Conservation (phyloP, 2,329 filamentous ascomycete species). For the Capronia epimyces region DNA sequence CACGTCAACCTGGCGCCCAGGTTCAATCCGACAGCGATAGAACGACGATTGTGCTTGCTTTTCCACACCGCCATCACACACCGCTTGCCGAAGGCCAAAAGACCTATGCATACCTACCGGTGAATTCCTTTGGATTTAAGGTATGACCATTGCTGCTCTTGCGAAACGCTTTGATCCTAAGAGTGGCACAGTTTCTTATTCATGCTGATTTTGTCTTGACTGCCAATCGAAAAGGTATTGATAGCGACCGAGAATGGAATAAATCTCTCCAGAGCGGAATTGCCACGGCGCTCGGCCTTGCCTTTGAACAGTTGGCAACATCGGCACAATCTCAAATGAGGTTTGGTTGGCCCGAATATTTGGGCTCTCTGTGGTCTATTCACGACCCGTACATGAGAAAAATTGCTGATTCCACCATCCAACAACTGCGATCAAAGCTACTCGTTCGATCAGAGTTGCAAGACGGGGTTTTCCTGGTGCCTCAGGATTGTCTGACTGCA, state of each 20-base stretch:
- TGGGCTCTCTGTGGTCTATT: constrained; percentile 9
- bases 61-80: constrained; percentile 5
- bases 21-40: constrained; percentile 2
- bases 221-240: constrained; percentile 9
- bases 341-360: constrained; percentile 13
- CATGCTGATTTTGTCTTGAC: constrained; percentile 15
- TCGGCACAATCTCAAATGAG: constrained; percentile 9
- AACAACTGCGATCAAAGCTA: constrained; percentile 4
- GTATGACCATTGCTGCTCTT: background rate
- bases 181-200: constrained; percentile 11
- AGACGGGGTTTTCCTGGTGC: constrained; percentile 1
- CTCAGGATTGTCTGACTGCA: constrained; percentile 8
- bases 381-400: constrained; percentile 9
- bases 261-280: constrained; percentile 1
- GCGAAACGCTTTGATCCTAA: background rate
- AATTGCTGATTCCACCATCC: constrained; percentile 4
- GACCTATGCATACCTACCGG: constrained; percentile 18
- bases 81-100: constrained; percentile 8
- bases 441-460: constrained; percentile 8
- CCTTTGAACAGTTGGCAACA: constrained; percentile 9
- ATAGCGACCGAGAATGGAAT: constrained; percentile 11
- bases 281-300: constrained; percentile 2
- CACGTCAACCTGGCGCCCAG: constrained; percentile 6
- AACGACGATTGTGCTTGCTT: constrained; percentile 15
- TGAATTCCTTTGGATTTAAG: background rate